A percentile compares a stretch with the other conserved stretches of the same genome.
Evolutionary conservation across 768 basidiomycete genomes (phyloP).

Genomic region (Mycena olivaceomarginata): DNA sequence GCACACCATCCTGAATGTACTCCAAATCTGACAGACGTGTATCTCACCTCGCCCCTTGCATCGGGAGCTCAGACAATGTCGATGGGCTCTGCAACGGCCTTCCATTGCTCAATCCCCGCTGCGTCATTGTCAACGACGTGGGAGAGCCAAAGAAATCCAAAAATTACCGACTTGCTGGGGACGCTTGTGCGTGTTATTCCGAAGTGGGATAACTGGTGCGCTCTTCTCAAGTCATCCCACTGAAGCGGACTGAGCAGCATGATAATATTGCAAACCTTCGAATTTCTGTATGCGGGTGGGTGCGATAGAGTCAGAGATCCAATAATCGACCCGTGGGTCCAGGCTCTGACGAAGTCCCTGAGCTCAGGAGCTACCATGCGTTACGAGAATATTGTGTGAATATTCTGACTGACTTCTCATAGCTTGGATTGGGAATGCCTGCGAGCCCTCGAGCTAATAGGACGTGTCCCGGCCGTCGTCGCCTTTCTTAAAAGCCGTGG

Average conservation of each 20-base stretch:
- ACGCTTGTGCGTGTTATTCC: neutral
- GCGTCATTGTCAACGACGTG: constrained; percentile 11
- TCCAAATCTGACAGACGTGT: constrained; percentile 22
- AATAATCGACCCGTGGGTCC: neutral
- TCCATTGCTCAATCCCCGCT: constrained; percentile 14
- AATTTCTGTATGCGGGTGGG: neutral
- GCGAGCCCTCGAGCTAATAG: neutral
- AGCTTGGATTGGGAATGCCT: neutral
- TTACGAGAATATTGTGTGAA: neutral
- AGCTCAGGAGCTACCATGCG: neutral
- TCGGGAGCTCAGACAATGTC: neutral
- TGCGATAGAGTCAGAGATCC: neutral
- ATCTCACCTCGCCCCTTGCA: neutral
- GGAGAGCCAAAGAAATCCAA: constrained; percentile 4
- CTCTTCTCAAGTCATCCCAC: neutral
- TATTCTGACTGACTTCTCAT: neutral
- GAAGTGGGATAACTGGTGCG: neutral
- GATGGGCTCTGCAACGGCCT: constrained; percentile 9
- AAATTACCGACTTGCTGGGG: neutral
- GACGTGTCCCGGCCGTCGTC: neutral
- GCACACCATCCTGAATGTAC: constrained; percentile 10
- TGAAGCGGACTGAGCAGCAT: neutral
- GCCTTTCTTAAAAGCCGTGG: neutral
- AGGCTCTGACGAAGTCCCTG: neutral
- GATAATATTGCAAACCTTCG: neutral